Conservation (phyloP, 2,329 filamentous ascomycete species). For the Phialemonium atrogriseum region DNA sequence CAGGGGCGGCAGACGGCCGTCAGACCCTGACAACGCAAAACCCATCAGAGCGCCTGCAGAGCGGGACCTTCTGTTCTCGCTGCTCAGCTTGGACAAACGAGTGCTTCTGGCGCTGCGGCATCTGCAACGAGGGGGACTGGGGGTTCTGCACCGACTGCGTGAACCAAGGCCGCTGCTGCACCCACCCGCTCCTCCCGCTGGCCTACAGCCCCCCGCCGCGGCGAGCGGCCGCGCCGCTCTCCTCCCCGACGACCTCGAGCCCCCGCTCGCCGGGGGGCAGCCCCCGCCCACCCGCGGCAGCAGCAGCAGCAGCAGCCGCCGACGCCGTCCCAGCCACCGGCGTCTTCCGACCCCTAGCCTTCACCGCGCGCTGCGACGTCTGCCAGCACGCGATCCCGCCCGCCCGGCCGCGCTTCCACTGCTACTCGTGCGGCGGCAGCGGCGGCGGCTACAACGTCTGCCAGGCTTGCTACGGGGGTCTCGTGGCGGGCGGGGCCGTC, state of each 20-base stretch:
- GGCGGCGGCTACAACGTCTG: slow-evolving; percentile 85
- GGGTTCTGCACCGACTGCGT: slow-evolving; percentile 87
- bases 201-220: slow-evolving; percentile 42
- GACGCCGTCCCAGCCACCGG: too few species aligned
- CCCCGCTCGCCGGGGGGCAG: too few species aligned
- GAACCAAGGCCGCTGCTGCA: slow-evolving; percentile 72
- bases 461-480: slow-evolving; percentile 62
- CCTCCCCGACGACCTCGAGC: too few species aligned
- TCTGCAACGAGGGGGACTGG: slow-evolving; percentile 90
- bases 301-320: too few species aligned
- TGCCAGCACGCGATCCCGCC: slow-evolving; percentile 68
- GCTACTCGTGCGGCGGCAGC: slow-evolving; percentile 55
- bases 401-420: slow-evolving; percentile 67
- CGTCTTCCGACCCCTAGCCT: slow-evolving; percentile 59
- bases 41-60: slow-evolving; percentile 59
- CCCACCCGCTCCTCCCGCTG: slow-evolving; percentile 71
- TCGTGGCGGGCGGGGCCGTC: slow-evolving; percentile 57
- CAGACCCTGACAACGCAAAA: slow-evolving; percentile 57
- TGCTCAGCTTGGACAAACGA: slow-evolving; percentile 68
- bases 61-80: slow-evolving; percentile 74
- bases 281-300: too few species aligned
- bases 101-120: slow-evolving; percentile 83
- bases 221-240: slow-evolving; percentile 59
- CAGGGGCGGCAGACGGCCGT: slow-evolving; percentile 45
- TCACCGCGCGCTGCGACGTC: slow-evolving; percentile 70